phyloP scores from a whole-genome alignment of 75 land plant species.

The Sequoiadendron giganteum region DNA sequence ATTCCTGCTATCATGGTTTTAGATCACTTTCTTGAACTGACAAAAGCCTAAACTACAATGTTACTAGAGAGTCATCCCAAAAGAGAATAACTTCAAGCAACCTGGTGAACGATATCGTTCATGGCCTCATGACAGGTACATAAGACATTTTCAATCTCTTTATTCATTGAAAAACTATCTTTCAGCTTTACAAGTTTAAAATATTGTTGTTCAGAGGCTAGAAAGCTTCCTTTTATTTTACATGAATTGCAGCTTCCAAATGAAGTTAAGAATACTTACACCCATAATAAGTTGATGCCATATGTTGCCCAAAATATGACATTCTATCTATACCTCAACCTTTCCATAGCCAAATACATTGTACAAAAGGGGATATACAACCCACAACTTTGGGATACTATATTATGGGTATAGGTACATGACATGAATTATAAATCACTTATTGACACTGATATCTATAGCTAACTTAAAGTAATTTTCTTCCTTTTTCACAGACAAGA shows the following conservation, averaged over 20 bases:
- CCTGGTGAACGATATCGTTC: conserved; percentile 93
- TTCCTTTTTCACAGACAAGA: conserved; percentile 64
- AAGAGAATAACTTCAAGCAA: conserved; percentile 94
- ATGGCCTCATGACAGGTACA: conserved; percentile 66
- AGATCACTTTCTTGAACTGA: neutral
- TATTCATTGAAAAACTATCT: no score
- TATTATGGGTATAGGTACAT: neutral
- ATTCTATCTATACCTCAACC: neutral
- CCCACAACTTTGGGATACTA: neutral
- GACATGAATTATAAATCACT: neutral
- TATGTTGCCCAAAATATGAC: neutral
- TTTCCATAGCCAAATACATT: neutral
- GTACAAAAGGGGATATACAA: neutral
- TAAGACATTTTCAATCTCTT: neutral
- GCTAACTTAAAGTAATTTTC: neutral
- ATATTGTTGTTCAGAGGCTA: neutral
- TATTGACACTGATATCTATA: neutral
- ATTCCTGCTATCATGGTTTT: neutral
- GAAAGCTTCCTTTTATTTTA: neutral
- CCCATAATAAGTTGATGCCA: neutral
- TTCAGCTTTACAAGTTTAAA: neutral
- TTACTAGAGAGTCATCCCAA: conserved; percentile 60
- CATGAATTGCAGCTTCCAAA: neutral
- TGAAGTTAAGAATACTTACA: neutral
- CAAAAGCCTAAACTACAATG: neutral